Base-by-base conservation (phyloP, 768 basidiomycete genomes). In the Phanerochaete sordida region DNA sequence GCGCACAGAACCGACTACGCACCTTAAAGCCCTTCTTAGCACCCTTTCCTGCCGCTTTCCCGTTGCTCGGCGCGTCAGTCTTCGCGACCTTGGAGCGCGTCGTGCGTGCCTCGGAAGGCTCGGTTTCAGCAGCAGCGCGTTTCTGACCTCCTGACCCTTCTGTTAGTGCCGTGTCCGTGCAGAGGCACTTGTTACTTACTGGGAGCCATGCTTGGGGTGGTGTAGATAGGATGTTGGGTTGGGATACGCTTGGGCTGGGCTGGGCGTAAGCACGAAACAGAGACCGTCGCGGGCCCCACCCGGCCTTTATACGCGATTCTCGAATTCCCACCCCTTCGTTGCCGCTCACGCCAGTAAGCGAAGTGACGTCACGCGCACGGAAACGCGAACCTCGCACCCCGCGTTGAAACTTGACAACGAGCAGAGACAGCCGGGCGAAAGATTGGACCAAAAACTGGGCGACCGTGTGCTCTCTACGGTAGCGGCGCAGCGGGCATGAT, bases 1-100 rank as follows among this genome's bases (percentile, higher is more conserved):
- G 27, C 47, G 47, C 19, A 26, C 13, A 28, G 6, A 28, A 30
- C 49, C n/a, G 28, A 2, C 53, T 37, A 63, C 74, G 64, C 54
- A 81, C 84, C 79, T 84, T 86, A 58, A 76, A 70, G 37, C 75
- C 77, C 59, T 77, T 80, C 51, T 74, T 76, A 47, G 71, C 73
- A 33, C 73, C 70, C 55, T 74, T 77, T 43, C 70, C 72, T 0
- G 69, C 69, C 56, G 64, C 71, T 56, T 70, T 75, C 39, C 70
- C 57, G 19, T 43, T 43, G 27, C 76, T 60, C 35, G 72, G 60
- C 23, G 70, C 67, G 23, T 75, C 76, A 28, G 64, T 58, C 71
- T 81, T 87, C 7, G 82, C 74, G 0, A 73, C 74, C 69, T 85
- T 86, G 43, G 81, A 73, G 44, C 79, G 75, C 61, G 67, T 67